Conservation (phyloP, 2,329 filamentous ascomycete species). For the Lachnellula arida region DNA sequence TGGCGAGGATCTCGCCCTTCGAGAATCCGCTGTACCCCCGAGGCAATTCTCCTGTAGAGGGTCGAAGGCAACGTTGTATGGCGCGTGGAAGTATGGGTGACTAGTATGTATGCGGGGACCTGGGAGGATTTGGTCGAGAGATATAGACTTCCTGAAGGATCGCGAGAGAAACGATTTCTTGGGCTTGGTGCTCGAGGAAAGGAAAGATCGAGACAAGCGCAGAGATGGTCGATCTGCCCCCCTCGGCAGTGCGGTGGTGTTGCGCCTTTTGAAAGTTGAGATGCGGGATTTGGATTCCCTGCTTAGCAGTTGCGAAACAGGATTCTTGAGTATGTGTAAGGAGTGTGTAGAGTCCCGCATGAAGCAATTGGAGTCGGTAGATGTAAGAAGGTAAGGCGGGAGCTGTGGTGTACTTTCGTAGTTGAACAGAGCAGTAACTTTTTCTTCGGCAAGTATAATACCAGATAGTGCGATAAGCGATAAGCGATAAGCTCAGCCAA, state of each 20-base stretch:
- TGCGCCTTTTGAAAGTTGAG: not conserved
- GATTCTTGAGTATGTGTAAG: not conserved
- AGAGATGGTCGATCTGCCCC: no score
- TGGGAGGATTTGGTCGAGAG: slow-evolving; percentile 6
- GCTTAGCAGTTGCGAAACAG: not conserved
- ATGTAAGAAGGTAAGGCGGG: not conserved
- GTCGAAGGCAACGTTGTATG: not conserved
- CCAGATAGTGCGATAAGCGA: no score
- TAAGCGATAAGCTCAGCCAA: no score
- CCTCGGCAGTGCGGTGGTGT: no score
- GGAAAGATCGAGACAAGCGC: not conserved
- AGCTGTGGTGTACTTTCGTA: not conserved
- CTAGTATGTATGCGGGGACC: slow-evolving; percentile 4
- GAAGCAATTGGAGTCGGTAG: not conserved
- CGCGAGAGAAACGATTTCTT: not conserved
- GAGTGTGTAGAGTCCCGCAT: not conserved
- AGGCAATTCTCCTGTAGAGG: not conserved
- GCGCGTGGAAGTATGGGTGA: not conserved
- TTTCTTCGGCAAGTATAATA: not conserved
- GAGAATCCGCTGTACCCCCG: not conserved
- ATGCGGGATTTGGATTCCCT: not conserved
- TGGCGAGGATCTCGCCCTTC: not conserved
- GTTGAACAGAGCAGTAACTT: not conserved
- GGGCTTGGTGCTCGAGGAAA: not conserved
- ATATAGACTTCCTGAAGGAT: not conserved